phyloP scores from a whole-genome alignment of 2,329 filamentous ascomycete species.

The Pseudogymnoascus sp. region DNA sequence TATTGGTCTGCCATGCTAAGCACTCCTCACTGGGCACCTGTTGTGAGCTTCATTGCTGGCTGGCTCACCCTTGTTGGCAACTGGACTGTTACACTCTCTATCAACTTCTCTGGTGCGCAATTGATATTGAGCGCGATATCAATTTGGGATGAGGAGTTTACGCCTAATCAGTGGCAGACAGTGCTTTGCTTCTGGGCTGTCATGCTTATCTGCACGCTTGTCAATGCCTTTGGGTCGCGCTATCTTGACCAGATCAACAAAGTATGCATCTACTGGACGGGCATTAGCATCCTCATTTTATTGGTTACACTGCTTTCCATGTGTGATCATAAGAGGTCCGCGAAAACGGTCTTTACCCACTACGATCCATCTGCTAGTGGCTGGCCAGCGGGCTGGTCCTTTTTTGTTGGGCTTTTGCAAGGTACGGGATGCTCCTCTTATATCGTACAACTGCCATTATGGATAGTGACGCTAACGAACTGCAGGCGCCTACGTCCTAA shows the following conservation, averaged over 20 bases:
- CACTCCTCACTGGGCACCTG: slow-evolving; percentile 57
- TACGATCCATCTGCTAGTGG: slow-evolving; percentile 60
- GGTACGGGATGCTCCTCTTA: slow-evolving; percentile 34
- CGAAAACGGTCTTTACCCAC: slow-evolving; percentile 60
- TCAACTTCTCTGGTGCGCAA: slow-evolving; percentile 68
- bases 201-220: slow-evolving; percentile 55
- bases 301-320: slow-evolving; percentile 52
- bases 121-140: slow-evolving; percentile 60
- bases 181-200: slow-evolving; percentile 67
- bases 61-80: slow-evolving; percentile 69
- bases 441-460: neutral
- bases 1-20: slow-evolving; percentile 66
- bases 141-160: slow-evolving; percentile 64
- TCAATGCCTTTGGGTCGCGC: slow-evolving; percentile 59
- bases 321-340: slow-evolving; percentile 51
- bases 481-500: slow-evolving; percentile 45
- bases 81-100: slow-evolving; percentile 58
- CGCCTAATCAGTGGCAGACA: slow-evolving; percentile 62
- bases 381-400: slow-evolving; percentile 65
- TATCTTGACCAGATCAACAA: slow-evolving; percentile 63
- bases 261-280: slow-evolving; percentile 68
- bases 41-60: slow-evolving; percentile 63
- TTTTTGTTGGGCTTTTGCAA: slow-evolving; percentile 65
- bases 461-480: neutral
- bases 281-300: slow-evolving; percentile 59